Conservation (phyloP, 2,329 filamentous ascomycete genomes). For the Fusarium beomiforme region DNA sequence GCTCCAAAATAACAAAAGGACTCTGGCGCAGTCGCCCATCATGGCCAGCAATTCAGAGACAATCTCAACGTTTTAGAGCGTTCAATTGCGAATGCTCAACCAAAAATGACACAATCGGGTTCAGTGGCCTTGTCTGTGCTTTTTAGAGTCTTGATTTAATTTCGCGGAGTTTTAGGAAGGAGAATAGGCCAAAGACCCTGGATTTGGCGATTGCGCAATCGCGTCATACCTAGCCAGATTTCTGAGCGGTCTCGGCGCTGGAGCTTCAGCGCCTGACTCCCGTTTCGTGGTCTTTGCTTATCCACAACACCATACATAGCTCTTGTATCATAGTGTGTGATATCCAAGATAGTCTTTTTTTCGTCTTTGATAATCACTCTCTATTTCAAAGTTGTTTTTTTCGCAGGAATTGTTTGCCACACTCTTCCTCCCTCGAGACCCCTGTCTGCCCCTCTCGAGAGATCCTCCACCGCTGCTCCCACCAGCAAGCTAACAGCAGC, state of each 20-base stretch:
- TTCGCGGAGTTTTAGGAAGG: background rate
- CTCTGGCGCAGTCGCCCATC: background rate
- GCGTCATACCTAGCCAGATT: slow-evolving; percentile 31
- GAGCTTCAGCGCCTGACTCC: slow-evolving; percentile 23
- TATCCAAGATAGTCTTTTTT: background rate
- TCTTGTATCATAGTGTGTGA: background rate
- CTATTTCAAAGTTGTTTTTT: background rate
- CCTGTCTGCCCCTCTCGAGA: slow-evolving; percentile 14
- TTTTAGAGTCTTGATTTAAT: background rate
- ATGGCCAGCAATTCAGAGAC: background rate
- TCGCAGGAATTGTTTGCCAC: background rate
- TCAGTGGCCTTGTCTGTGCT: background rate
- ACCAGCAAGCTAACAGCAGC: slow-evolving; percentile 2
- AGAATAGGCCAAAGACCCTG: slow-evolving; percentile 8
- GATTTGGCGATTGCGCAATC: slow-evolving; percentile 24
- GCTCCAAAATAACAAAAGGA: background rate
- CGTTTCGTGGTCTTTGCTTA: slow-evolving; percentile 7
- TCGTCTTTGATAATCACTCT: fast-evolving
- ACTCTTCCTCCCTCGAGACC: background rate
- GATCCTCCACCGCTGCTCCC: background rate
- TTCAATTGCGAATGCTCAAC: slow-evolving; percentile 17
- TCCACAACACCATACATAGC: slow-evolving; percentile 2
- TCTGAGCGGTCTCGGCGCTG: slow-evolving; percentile 33
- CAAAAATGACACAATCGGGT: slow-evolving; percentile 28
- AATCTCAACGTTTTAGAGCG: background rate